phyloP scores from a whole-genome alignment of 2,329 filamentous ascomycete species.

The Aspergillus niger region DNA sequence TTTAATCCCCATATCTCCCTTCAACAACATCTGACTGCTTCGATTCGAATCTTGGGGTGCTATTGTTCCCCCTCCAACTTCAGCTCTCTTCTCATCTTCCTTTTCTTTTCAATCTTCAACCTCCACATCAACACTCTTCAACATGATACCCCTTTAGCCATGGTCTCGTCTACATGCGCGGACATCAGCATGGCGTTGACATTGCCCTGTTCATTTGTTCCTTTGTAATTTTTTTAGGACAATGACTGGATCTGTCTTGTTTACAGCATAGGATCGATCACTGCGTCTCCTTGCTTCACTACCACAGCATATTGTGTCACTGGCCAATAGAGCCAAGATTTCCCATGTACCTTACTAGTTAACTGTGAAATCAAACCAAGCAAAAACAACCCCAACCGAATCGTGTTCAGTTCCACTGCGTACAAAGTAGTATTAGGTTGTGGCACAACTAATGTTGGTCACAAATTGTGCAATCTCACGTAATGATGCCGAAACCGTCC shows the following conservation, averaged over 20 bases:
- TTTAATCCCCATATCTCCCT: neutral
- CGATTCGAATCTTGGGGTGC: neutral
- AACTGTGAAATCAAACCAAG: constrained; percentile 3
- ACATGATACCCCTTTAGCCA: constrained; percentile 14
- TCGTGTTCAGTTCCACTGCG: neutral
- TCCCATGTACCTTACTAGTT: neutral
- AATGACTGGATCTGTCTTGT: neutral
- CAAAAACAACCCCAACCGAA: neutral
- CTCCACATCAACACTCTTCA: constrained; percentile 5
- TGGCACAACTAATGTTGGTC: neutral
- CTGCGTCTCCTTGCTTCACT: neutral
- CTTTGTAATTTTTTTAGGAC: neutral
- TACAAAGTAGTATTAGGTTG: too few relatives aligned
- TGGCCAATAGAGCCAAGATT: neutral
- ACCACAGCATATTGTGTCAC: neutral
- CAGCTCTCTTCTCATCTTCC: neutral
- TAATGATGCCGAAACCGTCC: too few relatives aligned
- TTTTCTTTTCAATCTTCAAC: neutral
- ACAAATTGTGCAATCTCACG: too few relatives aligned
- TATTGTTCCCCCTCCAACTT: neutral
- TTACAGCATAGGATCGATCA: neutral
- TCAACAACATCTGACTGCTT: neutral
- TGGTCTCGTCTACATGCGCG: neutral
- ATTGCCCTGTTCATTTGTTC: neutral
- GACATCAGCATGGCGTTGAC: neutral